These are phyloP conservation scores for Xylogone sp. DNA, from an alignment of 2,329 filamentous ascomycete species.

Conservation along the genomic window DNA sequence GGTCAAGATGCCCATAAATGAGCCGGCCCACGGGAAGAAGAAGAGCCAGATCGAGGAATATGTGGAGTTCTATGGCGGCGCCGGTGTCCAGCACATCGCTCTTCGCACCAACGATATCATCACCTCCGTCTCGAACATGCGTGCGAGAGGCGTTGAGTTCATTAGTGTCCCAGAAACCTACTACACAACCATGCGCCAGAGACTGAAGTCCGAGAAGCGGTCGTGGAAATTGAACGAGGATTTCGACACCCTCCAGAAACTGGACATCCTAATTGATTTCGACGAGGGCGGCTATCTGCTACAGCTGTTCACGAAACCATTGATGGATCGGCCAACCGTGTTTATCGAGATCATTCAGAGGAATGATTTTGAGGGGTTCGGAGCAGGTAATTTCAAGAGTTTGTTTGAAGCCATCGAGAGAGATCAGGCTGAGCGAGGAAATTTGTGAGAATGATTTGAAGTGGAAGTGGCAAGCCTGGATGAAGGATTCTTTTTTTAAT, in stretches of 20 bases:
- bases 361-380: conserved; percentile 86
- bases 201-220: conserved; percentile 62
- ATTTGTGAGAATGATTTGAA: conserved; percentile 59
- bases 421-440: conserved; percentile 83
- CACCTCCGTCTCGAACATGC: conserved; percentile 68
- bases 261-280: conserved; percentile 93
- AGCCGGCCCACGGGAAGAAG: conserved; percentile 85
- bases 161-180: conserved; percentile 86
- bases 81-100: conserved; percentile 92
- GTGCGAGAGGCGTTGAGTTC: conserved; percentile 87
- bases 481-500: no score
- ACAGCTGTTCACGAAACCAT: conserved; percentile 76
- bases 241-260: conserved; percentile 67
- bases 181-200: conserved; percentile 71
- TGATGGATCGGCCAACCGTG: conserved; percentile 92
- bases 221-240: conserved; percentile 70
- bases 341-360: conserved; percentile 96
- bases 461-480: no score
- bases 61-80: conserved; percentile 82
- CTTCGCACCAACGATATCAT: conserved; percentile 81
- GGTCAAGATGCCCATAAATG: conserved; percentile 99
- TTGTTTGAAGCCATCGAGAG: conserved; percentile 94
- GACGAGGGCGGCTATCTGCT: conserved; percentile 85
- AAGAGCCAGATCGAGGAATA: conserved; percentile 94
- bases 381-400: conserved; percentile 93